Evolutionary conservation across 192 early-diverging fungal species (phyloP).

Genomic region (Dissophora ornata): DNA sequence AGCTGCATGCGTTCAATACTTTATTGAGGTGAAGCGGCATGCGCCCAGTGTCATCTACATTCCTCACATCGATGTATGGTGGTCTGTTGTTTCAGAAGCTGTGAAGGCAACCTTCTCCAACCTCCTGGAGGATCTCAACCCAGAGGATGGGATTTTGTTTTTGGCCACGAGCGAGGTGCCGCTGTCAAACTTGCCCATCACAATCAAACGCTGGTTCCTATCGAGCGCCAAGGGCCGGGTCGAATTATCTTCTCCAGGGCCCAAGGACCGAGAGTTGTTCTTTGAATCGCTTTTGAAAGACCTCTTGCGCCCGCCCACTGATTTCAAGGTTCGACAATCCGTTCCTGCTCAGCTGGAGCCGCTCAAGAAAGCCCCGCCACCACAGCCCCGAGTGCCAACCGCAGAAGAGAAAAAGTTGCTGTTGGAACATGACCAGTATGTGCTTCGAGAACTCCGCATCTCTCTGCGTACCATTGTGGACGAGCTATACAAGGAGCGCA

Average conservation of each 20-base stretch:
- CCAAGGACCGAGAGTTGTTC: constrained; percentile 22
- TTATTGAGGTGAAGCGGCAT: constrained; percentile 70
- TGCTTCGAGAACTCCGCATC: constrained; percentile 65
- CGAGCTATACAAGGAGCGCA: constrained; percentile 62
- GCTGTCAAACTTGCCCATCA: constrained; percentile 45
- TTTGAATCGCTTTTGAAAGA: constrained; percentile 35
- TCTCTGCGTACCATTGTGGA: constrained; percentile 65
- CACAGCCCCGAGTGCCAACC: constrained; percentile 63
- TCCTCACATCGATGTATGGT: constrained; percentile 65
- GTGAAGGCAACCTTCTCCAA: constrained; percentile 61
- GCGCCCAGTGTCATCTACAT: constrained; percentile 70
- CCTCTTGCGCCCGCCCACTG: constrained; percentile 42
- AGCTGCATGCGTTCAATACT: constrained; percentile 63
- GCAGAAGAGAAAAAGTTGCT: constrained; percentile 59
- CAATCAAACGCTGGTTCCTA: constrained; percentile 51
- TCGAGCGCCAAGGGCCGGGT: constrained; percentile 38
- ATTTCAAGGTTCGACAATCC: constrained; percentile 23
- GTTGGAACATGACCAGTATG: constrained; percentile 61
- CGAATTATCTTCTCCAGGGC: constrained; percentile 23
- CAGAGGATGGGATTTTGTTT: constrained; percentile 64
- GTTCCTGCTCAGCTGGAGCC: constrained; percentile 15
- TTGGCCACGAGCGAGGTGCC: constrained; percentile 65
- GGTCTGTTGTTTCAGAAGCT: constrained; percentile 57
- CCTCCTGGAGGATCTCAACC: constrained; percentile 59
- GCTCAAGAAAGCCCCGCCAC: constrained; percentile 62